Evolutionary conservation across 2,329 filamentous ascomycete species (phyloP), one percentile per base, ranked within the genome.

Genomic region (Xylaria sp.): DNA sequence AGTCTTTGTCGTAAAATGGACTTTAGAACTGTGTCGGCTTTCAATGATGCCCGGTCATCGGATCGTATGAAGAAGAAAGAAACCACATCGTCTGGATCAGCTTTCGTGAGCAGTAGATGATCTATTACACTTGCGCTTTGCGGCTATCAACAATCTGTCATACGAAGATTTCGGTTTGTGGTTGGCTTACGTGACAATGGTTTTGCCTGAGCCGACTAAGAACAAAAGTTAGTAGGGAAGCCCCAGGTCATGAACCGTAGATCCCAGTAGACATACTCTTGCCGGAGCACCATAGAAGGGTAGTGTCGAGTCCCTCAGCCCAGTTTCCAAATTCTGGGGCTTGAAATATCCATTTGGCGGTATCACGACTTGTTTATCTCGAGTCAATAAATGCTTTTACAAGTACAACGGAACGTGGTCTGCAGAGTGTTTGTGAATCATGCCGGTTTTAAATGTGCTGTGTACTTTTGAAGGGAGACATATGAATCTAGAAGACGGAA

Each of bases 11-110:
- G 71, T 18, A 75, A 28, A 31, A 78, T 63, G 20, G 73, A 75
- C 31, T 66, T 64, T 7, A 78, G 18, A 23, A 78, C 69, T 3
- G 71, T 72, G 1, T 68, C 65, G 2, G 68, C 70, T 23, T 69
- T 59, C 1, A 76, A 54, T 13, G 75, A 76, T 9, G 68, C 59
- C 9, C 49, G 28, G 23, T 75, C 68, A n/a, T 73, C 69, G 46
- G 71, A 75, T 20, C 72, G 56, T 20, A 73, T 67, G 39, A 79
- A 77, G 62, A 77, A 76, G 52, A 73, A 79, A 43, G 67, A 68
- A 13, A 78, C 62, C 18, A 62, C 25, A 23, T 51, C 59, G 9
- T 66, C 62, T 5, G 36, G 62, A 10, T 23, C n/a, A 6, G 12
- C 23, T 51, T 23, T 56, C 56, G 60, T 46, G 65, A 64, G 25